A percentile compares a stretch with the other conserved stretches of the same genome.
Conservation (phyloP, 805 yeast genomes). For the Cyberlindnera galapagoensis region DNA sequence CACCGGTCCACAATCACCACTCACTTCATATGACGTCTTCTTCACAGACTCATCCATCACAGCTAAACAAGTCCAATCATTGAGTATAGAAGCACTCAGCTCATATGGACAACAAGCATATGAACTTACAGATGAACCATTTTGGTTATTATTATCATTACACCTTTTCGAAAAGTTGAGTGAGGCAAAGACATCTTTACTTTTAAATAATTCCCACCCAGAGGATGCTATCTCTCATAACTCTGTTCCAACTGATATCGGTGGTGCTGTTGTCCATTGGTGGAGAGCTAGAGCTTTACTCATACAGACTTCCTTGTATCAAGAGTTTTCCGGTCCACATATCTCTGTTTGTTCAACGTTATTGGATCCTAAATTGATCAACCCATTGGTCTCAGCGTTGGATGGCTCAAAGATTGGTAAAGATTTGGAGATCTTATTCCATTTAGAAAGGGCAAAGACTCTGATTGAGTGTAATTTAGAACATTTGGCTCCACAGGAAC, state of each 20-base stretch:
- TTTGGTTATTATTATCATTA: conserved; percentile 37
- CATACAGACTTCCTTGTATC: conserved; percentile 54
- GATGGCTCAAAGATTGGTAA: conserved; percentile 27
- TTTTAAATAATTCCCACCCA: conserved; percentile 21
- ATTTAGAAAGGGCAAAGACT: conserved; percentile 63
- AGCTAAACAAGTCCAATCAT: conserved; percentile 13
- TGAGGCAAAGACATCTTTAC: conserved; percentile 23
- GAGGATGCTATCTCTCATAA: conserved; percentile 25
- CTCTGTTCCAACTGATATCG: conserved; percentile 8
- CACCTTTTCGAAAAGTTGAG: conserved; percentile 37
- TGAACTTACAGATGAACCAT: conserved; percentile 47
- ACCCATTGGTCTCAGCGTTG: conserved; percentile 14
- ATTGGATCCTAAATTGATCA: conserved; percentile 20
- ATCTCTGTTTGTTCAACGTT: conserved; percentile 30
- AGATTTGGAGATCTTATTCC: conserved; percentile 40
- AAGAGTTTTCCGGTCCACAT: conserved; percentile 51
- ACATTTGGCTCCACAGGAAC: conserved; percentile 47
- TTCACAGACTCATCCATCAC: conserved; percentile 9
- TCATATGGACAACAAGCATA: conserved; percentile 70
- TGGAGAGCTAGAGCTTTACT: conserved; percentile 71
- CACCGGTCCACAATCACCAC: conserved; percentile 69
- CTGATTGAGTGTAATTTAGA: conserved; percentile 61
- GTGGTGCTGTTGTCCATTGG: conserved; percentile 51
- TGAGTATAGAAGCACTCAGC: conserved; percentile 34
- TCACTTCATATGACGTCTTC: conserved; percentile 28